Evolutionary conservation across 441 rosid species (phyloP).

Genomic region (Brassica hybrid): DNA sequence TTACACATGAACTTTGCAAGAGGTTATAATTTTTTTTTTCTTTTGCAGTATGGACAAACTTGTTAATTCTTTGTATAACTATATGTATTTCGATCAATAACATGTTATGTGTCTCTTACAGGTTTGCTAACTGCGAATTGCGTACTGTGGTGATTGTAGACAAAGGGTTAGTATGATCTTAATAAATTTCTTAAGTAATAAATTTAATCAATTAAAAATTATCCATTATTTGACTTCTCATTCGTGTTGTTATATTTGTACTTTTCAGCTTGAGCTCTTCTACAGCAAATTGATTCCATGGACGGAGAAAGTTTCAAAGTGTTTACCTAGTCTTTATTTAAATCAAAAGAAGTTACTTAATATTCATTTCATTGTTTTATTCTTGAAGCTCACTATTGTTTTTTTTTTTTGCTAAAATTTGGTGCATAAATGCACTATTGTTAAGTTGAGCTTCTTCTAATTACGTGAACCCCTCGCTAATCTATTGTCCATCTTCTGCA

Average conservation of each 20-base stretch:
- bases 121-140: constrained; percentile 73
- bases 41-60: background rate
- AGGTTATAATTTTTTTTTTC: constrained; percentile 25
- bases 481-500: too few relatives aligned
- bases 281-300: too few relatives aligned
- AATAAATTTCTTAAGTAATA: background rate
- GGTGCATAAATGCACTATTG: too few relatives aligned
- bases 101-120: constrained; percentile 30
- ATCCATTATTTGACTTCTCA: constrained; percentile 16
- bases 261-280: too few relatives aligned
- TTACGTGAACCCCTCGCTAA: too few relatives aligned
- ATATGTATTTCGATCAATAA: background rate
- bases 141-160: constrained; percentile 56
- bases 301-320: too few relatives aligned
- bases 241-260: background rate
- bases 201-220: background rate
- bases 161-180: constrained; percentile 40
- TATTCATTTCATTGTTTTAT: too few relatives aligned
- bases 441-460: too few relatives aligned
- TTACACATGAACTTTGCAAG: constrained; percentile 35
- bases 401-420: too few relatives aligned
- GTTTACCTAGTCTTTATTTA: too few relatives aligned
- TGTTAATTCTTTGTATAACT: background rate
- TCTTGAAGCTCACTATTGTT: too few relatives aligned
- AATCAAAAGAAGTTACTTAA: too few relatives aligned